A percentile compares a stretch with the other conserved stretches of the same genome.
Conservation (phyloP, 352 stramenopile species). For the Phytophthora multivora region DNA sequence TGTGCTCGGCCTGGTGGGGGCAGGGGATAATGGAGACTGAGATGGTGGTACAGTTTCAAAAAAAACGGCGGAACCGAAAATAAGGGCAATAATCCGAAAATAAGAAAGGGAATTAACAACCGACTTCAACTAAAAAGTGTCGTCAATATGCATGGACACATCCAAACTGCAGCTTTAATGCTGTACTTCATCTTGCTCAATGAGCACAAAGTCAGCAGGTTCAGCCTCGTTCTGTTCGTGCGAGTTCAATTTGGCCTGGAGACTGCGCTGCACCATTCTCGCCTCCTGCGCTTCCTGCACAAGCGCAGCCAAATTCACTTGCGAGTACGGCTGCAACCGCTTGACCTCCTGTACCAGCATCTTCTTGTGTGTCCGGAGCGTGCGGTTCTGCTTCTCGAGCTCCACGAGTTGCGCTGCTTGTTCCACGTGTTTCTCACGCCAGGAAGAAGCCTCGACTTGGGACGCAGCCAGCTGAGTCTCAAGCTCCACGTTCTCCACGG, state of each 20-base stretch:
- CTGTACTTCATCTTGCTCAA: too few relatives aligned
- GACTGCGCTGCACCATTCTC: conserved; percentile 73
- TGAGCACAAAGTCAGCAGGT: conserved; percentile 33
- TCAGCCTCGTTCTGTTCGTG: conserved; percentile 7
- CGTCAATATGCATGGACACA: neutral
- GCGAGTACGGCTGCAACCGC: conserved; percentile 62
- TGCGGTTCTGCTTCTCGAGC: conserved; percentile 41
- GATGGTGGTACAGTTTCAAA: too few relatives aligned
- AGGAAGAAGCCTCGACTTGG: conserved; percentile 31
- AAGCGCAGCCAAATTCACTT: conserved; percentile 65
- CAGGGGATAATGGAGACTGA: conserved; percentile 24
- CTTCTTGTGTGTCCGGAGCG: conserved; percentile 56
- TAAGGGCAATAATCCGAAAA: too few relatives aligned
- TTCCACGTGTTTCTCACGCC: conserved; percentile 32
- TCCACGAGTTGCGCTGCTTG: conserved; percentile 24
- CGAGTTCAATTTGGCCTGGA: conserved; percentile 53
- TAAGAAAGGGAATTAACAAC: neutral
- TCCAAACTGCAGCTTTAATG: too few relatives aligned
- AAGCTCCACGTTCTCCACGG: conserved; percentile 67
- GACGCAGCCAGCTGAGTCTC: conserved; percentile 46
- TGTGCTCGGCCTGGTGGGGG: neutral
- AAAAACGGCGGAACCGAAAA: too few relatives aligned
- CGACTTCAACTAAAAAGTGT: conserved; percentile 12
- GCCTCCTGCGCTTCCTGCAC: conserved; percentile 74
- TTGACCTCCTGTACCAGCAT: conserved; percentile 77